Conservation (phyloP, 2,329 filamentous ascomycete genomes). For the Colletotrichum liaoningense region DNA sequence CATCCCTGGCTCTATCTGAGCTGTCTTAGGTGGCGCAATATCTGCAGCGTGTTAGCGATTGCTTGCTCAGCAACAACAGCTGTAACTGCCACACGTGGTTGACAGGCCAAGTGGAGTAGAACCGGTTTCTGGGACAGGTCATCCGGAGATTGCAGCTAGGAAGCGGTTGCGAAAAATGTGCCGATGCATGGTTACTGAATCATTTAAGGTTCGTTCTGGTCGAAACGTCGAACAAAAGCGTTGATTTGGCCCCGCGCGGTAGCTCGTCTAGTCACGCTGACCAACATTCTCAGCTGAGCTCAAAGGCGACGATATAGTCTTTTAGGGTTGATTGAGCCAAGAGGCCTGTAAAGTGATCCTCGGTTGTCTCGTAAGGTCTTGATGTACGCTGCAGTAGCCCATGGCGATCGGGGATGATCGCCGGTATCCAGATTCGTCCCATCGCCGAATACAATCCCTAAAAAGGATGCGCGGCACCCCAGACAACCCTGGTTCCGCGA, state of each 20-base stretch:
- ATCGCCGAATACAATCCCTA: background rate
- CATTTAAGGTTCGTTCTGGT: conserved; percentile 10
- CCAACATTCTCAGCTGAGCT: conserved; percentile 1
- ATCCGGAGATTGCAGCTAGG: conserved; percentile 17
- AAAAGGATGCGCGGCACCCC: background rate
- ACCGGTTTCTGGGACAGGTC: background rate
- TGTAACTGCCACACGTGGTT: conserved; percentile 15
- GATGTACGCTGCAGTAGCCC: background rate
- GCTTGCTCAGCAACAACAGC: conserved; percentile 11
- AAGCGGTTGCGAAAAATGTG: background rate
- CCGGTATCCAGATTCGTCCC: conserved; percentile 9
- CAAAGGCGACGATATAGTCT: background rate
- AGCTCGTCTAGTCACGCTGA: background rate
- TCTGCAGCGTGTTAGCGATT: conserved; percentile 17
- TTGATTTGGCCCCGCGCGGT: conserved; percentile 2
- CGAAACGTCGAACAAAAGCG: background rate
- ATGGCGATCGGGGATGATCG: conserved; percentile 16
- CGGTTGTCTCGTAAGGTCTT: background rate
- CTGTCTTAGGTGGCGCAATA: conserved; percentile 14
- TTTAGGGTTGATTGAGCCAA: background rate
- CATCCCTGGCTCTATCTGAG: background rate
- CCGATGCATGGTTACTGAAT: conserved; percentile 24
- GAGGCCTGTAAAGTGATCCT: background rate
- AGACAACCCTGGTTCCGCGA: conserved; percentile 5
- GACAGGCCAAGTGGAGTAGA: conserved; percentile 5